Conservation (phyloP, 1,139 yeast genomes). For the Saccharomyces hybrid region DNA sequence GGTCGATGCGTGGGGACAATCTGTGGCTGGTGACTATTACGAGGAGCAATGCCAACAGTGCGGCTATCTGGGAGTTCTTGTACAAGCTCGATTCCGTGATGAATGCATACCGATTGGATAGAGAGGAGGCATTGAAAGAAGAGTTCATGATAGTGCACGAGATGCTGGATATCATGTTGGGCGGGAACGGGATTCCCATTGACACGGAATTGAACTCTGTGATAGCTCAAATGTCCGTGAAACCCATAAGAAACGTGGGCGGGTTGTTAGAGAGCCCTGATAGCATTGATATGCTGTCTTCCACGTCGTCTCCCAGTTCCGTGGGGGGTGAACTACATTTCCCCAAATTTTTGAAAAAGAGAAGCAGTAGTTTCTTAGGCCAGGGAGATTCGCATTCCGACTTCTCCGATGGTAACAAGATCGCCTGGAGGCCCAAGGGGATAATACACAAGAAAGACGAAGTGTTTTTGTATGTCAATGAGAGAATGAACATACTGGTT, state of each 20-base stretch:
- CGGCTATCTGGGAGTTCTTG: constrained; percentile 70
- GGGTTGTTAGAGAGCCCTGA: neutral
- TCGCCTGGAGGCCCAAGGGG: constrained; percentile 67
- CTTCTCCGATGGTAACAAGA: constrained; percentile 24
- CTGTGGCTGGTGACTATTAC: constrained; percentile 84
- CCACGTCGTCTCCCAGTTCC: neutral
- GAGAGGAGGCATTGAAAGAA: constrained; percentile 37
- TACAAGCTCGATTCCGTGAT: constrained; percentile 41
- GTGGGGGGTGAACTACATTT: constrained; percentile 4
- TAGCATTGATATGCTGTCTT: neutral
- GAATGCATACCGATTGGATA: constrained; percentile 20
- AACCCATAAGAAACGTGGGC: constrained; percentile 14
- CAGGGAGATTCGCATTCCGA: constrained; percentile 10
- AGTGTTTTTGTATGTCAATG: constrained; percentile 68
- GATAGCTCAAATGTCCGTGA: constrained; percentile 23
- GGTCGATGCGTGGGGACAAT: constrained; percentile 40
- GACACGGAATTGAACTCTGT: constrained; percentile 52
- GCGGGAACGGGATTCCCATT: constrained; percentile 80
- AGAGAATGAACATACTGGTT: constrained; percentile 63
- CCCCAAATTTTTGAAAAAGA: constrained; percentile 15
- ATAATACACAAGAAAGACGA: constrained; percentile 79
- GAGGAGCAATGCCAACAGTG: constrained; percentile 81
- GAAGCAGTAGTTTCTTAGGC: constrained; percentile 12
- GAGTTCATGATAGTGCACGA: constrained; percentile 69
- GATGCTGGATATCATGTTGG: constrained; percentile 56